Evolutionary conservation across 106 monocot genomes (phyloP), one percentile per base, ranked within the genome.

Genomic region (Dendrobium huoshanense): DNA sequence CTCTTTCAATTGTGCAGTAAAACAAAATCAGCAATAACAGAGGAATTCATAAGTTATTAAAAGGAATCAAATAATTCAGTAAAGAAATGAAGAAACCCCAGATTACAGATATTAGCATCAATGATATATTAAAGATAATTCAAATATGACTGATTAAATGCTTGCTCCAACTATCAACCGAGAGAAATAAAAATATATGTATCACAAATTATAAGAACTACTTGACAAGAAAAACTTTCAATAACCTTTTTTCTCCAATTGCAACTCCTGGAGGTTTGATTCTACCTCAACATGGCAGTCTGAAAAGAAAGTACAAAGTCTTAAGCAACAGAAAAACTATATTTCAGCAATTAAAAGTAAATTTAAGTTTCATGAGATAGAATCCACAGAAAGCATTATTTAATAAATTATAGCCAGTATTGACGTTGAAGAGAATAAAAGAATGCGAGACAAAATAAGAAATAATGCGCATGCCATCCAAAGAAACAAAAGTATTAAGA

Each of bases 251-350:
- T 76, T 49, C 4, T 49, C 49, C 76, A 76, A 76, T 0, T 76
- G 76, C 49, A 76, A 51, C 45, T 51, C 76, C 25, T 76, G n/a
- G 2, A 76, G 45, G 20, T 76, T 45, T 76, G 76, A 76, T 49
- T 76, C 76, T 76, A 76, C 13, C 25, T 76, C 76, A 1, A 29
- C 49, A 25, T 76, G 25, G 15, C 8, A 19, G 18, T 27, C 76
- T 76, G 76, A 49, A 76, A 76, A 44, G 20, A 75, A 75, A 73
- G 22, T 37, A 48, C 24, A 48, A 75, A 48, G 6, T 44, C 9
- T 76, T 76, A 16, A 48, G 27, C 27, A 49, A 51, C 76, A 76
- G 24, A 48, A 76, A 70, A 70, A 61, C 61, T 1, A 70, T n/a
- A 76, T 49, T 76, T 48, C 15, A 42, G 42, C 74, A 76, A 22